Percentiles rank a stretch among this genome's conserved stretches.
Evolutionary conservation across 495 filamentous ascomycete species (phyloP).

Genomic region (Tuber aestivum): DNA sequence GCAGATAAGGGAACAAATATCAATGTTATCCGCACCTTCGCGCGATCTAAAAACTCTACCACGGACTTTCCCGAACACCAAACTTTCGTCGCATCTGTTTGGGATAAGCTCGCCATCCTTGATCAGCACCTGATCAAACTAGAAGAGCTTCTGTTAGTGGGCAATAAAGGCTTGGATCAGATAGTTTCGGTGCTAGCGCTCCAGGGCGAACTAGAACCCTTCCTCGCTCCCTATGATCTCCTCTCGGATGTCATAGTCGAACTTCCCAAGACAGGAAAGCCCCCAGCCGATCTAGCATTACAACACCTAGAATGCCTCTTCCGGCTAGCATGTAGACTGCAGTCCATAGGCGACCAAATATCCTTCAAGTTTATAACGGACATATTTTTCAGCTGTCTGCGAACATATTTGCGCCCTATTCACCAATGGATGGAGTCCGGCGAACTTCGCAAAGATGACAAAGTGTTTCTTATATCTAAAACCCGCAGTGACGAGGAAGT

Average conservation of each 20-base stretch:
- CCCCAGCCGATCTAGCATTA: slow-evolving; percentile 43
- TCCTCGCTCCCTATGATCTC: slow-evolving; percentile 51
- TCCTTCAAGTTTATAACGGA: slow-evolving; percentile 57
- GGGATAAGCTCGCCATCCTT: slow-evolving; percentile 46
- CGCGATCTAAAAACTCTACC: neutral
- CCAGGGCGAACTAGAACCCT: slow-evolving; percentile 54
- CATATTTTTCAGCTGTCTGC: slow-evolving; percentile 77
- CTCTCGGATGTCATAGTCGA: slow-evolving; percentile 49
- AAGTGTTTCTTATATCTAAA: slow-evolving; percentile 68
- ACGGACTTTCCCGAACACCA: slow-evolving; percentile 30
- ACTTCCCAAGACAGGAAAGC: slow-evolving; percentile 24
- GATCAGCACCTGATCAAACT: slow-evolving; percentile 48
- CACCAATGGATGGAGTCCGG: slow-evolving; percentile 81
- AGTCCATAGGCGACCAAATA: slow-evolving; percentile 59
- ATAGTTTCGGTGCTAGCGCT: slow-evolving; percentile 53
- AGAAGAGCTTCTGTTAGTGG: slow-evolving; percentile 46
- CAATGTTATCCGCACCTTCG: slow-evolving; percentile 46
- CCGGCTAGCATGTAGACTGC: slow-evolving; percentile 59
- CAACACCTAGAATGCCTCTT: slow-evolving; percentile 68
- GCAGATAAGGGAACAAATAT: slow-evolving; percentile 44
- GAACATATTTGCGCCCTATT: slow-evolving; percentile 73
- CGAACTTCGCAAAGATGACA: slow-evolving; percentile 56
- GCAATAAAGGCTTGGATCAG: slow-evolving; percentile 40
- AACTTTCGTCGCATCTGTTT: slow-evolving; percentile 35
- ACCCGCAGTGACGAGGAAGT: slow-evolving; percentile 48